Conservation (phyloP, 139 green algal species). For the Deuterostichococcus epilithicus region DNA sequence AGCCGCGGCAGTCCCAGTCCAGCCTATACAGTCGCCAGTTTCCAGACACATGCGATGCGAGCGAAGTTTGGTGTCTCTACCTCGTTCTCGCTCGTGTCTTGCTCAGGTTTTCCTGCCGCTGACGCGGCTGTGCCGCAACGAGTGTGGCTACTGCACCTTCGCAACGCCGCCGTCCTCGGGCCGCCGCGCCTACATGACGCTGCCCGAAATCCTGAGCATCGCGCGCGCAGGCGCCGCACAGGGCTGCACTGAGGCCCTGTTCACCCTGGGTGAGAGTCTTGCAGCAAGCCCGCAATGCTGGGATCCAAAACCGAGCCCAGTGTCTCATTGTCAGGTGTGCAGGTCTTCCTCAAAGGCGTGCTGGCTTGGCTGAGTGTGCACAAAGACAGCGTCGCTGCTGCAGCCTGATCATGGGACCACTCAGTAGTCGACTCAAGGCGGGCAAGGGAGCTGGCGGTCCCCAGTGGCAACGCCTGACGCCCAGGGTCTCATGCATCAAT, state of each 20-base stretch:
- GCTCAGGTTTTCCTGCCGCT: slow-evolving; percentile 85
- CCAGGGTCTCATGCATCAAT: too few species aligned
- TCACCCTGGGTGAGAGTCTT: slow-evolving; percentile 67
- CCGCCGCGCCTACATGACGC: slow-evolving; percentile 68
- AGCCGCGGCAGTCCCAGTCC: slow-evolving; percentile 11
- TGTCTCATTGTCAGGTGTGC: too few species aligned
- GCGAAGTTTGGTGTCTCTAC: too few species aligned
- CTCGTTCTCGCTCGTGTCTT: neutral
- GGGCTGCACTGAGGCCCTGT: slow-evolving; percentile 82
- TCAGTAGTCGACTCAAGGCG: too few species aligned
- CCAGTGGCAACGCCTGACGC: too few species aligned
- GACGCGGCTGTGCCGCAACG: slow-evolving; percentile 70
- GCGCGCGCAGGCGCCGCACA: slow-evolving; percentile 46
- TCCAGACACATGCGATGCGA: too few species aligned
- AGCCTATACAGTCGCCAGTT: neutral
- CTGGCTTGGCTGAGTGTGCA: too few species aligned
- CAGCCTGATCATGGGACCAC: too few species aligned
- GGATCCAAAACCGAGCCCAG: too few species aligned
- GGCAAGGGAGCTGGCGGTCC: too few species aligned
- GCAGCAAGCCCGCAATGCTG: slow-evolving; percentile 1
- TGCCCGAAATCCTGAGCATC: slow-evolving; percentile 73
- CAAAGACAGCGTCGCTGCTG: too few species aligned
- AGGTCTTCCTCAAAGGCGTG: too few species aligned
- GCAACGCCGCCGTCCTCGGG: slow-evolving; percentile 44
- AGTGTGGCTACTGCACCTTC: slow-evolving; percentile 90